Evolutionary conservation across 2,329 filamentous ascomycete species (phyloP).

Genomic region (Fusarium buxicola): DNA sequence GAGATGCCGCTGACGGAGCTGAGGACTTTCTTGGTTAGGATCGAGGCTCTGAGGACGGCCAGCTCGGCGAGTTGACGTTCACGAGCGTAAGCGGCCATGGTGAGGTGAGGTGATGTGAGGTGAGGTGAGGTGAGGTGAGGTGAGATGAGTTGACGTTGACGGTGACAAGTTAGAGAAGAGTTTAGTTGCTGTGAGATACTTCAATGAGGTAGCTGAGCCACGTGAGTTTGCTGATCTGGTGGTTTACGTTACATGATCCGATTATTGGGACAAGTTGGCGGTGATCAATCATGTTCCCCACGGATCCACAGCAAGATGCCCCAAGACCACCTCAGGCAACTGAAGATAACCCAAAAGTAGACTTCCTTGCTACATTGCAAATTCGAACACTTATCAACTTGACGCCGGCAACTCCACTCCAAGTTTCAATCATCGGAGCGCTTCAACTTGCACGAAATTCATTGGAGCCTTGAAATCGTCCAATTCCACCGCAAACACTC

Average conservation of each 20-base stretch:
- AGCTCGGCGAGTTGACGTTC: conserved; percentile 53
- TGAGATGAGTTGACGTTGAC: too few species aligned
- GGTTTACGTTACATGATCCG: conserved; percentile 5
- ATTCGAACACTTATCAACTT: neutral
- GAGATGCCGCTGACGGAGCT: conserved; percentile 61
- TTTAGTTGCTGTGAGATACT: too few species aligned
- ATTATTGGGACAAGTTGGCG: neutral
- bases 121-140: too few species aligned
- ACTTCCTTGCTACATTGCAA: too few species aligned
- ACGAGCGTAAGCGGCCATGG: conserved; percentile 43
- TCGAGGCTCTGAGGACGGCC: conserved; percentile 66
- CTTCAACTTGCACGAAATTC: neutral
- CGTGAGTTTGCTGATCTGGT: conserved; percentile 1
- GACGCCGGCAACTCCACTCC: too few species aligned
- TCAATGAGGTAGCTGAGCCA: too few species aligned
- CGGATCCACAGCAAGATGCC: conserved; percentile 13
- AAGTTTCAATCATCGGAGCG: too few species aligned
- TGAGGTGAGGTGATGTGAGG: too few species aligned
- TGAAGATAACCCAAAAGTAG: too few species aligned
- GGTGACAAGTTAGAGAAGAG: too few species aligned
- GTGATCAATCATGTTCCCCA: conserved; percentile 14
- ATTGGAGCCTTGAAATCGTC: neutral
- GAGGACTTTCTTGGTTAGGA: conserved; percentile 64
- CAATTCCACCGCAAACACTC: conserved; percentile 12
- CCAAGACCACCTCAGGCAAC: too few species aligned